Evolutionary conservation across 805 yeast genomes (phyloP).

Genomic region (Yarrowia sp.): DNA sequence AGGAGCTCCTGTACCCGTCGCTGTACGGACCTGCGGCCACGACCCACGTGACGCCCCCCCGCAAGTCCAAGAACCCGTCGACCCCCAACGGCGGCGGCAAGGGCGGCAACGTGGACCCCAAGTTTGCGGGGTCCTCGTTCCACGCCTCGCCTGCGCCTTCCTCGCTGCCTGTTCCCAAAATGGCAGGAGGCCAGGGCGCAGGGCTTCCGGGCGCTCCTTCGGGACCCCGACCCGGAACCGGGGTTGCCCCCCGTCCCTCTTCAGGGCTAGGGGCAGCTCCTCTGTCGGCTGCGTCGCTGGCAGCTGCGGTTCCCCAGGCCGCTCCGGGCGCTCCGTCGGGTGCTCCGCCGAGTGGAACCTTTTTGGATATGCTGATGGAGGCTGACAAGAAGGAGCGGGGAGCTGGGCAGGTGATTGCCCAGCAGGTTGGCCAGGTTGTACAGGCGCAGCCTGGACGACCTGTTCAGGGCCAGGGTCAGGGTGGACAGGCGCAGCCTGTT

Average conservation of each 20-base stretch:
- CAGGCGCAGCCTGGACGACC: not conserved
- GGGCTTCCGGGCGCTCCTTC: not conserved
- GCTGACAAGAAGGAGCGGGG: slow-evolving; percentile 35
- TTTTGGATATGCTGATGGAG: slow-evolving; percentile 33
- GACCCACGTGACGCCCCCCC: slow-evolving; percentile 25
- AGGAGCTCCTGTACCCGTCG: slow-evolving; percentile 45
- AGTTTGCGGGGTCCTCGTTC: slow-evolving; percentile 47
- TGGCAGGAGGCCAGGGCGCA: not conserved
- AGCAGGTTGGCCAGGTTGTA: not conserved
- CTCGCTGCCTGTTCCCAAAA: slow-evolving; percentile 45
- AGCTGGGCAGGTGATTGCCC: slow-evolving; percentile 11
- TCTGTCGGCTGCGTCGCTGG: not conserved
- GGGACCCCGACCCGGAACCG: not conserved
- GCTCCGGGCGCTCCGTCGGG: slow-evolving; percentile 6
- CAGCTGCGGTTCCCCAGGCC: not conserved
- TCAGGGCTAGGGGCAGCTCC: slow-evolving; percentile 19
- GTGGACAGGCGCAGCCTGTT: not conserved
- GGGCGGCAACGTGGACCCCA: slow-evolving; percentile 14
- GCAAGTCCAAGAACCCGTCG: not conserved
- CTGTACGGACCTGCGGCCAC: slow-evolving; percentile 41
- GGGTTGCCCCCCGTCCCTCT: not conserved
- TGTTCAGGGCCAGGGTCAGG: not conserved
- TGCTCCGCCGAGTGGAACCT: not conserved
- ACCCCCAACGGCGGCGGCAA: not conserved
- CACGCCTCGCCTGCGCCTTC: slow-evolving; percentile 47